phyloP scores from a whole-genome alignment of 768 basidiomycete genomes.

The Russula abietina region DNA sequence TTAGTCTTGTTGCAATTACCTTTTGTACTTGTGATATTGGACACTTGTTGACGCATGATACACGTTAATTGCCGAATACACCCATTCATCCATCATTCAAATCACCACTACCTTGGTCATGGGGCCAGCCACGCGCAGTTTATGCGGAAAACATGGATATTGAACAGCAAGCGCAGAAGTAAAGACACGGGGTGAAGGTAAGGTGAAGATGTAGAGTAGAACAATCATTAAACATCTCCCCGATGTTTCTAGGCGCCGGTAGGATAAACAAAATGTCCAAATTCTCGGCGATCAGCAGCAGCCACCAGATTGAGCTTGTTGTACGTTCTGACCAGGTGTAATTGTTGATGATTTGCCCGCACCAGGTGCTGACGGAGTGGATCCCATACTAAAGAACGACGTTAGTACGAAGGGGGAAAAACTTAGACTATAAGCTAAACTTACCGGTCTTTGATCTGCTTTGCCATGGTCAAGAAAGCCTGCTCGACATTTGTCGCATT shows the following conservation, averaged over 20 bases:
- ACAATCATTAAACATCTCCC: constrained; percentile 25
- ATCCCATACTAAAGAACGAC: constrained; percentile 62
- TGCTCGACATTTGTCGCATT: constrained; percentile 98
- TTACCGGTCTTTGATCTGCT: constrained; percentile 90
- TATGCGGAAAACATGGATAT: constrained; percentile 20
- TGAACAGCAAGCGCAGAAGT: constrained; percentile 23
- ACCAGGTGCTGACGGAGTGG: constrained; percentile 66
- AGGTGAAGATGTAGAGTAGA: constrained; percentile 21
- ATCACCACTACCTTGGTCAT: background rate
- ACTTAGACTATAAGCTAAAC: constrained; percentile 22
- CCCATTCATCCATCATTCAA: background rate
- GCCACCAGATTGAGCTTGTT: constrained; percentile 62
- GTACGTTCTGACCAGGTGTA: constrained; percentile 78
- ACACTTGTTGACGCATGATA: constrained; percentile 1
- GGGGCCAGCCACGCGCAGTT: constrained; percentile 6
- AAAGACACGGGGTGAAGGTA: constrained; percentile 23
- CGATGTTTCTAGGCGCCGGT: constrained; percentile 21
- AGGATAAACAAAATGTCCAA: constrained; percentile 24
- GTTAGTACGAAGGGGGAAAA: background rate
- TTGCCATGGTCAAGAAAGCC: constrained; percentile 98
- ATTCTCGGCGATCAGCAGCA: constrained; percentile 60
- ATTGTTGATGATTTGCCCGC: constrained; percentile 78
- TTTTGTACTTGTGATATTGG: background rate
- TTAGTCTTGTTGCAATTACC: constrained; percentile 2
- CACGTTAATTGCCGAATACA: background rate